These are phyloP conservation scores for Lathyrus tuberosus DNA, from an alignment of 306 rosid species.

Conservation along the genomic window DNA sequence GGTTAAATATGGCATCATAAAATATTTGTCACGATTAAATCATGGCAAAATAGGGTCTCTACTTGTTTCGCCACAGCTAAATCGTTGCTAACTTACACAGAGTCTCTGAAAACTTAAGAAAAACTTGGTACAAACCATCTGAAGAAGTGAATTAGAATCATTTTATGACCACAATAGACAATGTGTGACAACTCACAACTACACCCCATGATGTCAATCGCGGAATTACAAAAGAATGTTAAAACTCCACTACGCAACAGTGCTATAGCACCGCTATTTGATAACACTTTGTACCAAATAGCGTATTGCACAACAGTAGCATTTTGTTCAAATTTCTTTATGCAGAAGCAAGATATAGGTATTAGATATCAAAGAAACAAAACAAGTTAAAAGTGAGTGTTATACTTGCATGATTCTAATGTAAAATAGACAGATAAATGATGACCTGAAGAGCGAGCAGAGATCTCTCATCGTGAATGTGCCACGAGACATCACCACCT, in stretches of 20 bases:
- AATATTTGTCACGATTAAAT: no score
- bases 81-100: no score
- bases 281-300: neutral
- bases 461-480: constrained; percentile 93
- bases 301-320: neutral
- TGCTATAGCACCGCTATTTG: neutral
- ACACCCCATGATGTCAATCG: neutral
- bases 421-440: constrained; percentile 9
- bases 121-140: neutral
- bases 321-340: neutral
- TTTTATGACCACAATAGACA: constrained; percentile 4
- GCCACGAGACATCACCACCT: constrained; percentile 98
- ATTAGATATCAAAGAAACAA: constrained; percentile 17
- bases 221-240: neutral
- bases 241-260: neutral
- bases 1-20: no score
- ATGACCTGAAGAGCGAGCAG: constrained; percentile 89
- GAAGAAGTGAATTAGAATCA: constrained; percentile 12
- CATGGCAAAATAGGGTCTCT: no score
- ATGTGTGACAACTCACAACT: neutral
- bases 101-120: no score
- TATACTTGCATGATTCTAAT: constrained; percentile 36
- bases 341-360: constrained; percentile 27
- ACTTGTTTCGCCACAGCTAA: no score
- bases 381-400: constrained; percentile 26